A percentile compares a stretch with the other conserved stretches of the same genome.
phyloP scores from a whole-genome alignment of 805 yeast genomes.

The Candida silvicultrix region DNA sequence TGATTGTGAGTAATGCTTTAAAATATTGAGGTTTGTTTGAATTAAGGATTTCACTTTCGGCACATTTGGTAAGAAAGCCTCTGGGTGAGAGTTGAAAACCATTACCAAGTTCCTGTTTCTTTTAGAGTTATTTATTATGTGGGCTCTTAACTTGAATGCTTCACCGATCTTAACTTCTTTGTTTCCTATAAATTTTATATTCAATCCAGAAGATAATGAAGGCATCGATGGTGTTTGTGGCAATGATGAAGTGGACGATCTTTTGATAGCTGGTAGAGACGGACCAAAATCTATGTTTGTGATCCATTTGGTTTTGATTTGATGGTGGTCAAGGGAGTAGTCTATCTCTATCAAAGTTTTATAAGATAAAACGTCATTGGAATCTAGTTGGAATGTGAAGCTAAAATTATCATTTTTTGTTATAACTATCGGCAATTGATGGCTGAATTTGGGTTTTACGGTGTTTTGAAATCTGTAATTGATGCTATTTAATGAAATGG shows the following conservation, averaged over 20 bases:
- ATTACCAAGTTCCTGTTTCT: conserved; percentile 47
- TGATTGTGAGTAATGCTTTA: conserved; percentile 29
- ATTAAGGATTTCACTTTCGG: conserved; percentile 20
- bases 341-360: conserved; percentile 8
- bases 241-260: conserved; percentile 4
- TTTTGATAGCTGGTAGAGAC: conserved; percentile 1
- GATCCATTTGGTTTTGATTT: conserved; percentile 12
- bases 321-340: conserved; percentile 13
- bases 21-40: conserved; percentile 18
- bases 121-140: conserved; percentile 55
- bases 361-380: conserved; percentile 4
- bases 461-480: conserved; percentile 18
- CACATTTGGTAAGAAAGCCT: conserved; percentile 12
- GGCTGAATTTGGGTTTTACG: conserved; percentile 10
- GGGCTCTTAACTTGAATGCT: conserved; percentile 55
- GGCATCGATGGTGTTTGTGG: neutral
- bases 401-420: conserved; percentile 20
- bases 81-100: conserved; percentile 22
- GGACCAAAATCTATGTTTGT: conserved; percentile 14
- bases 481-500: conserved; percentile 8
- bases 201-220: conserved; percentile 25
- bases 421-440: conserved; percentile 21
- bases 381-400: conserved; percentile 21
- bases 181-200: conserved; percentile 56
- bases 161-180: conserved; percentile 56